phyloP scores from a whole-genome alignment of 2,329 filamentous ascomycete genomes.

The Ramularia endophylla region DNA sequence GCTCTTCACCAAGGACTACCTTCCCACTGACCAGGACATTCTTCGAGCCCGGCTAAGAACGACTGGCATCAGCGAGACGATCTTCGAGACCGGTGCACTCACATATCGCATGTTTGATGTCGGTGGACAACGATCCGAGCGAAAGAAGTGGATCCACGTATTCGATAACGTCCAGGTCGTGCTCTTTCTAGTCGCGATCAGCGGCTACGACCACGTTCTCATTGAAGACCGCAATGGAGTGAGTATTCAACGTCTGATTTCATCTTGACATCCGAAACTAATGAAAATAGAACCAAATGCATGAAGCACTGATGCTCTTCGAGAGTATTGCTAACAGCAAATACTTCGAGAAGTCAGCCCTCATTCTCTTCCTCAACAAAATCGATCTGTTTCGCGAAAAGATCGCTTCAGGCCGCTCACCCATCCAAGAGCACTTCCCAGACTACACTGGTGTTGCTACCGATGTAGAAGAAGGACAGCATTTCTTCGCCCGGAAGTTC shows the following conservation, averaged over 20 bases:
- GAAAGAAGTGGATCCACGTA: slow-evolving; percentile 97
- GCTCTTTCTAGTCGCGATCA: slow-evolving; percentile 90
- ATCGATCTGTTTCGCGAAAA: slow-evolving; percentile 49
- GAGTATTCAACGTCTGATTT: too few relatives aligned
- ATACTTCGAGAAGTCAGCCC: slow-evolving; percentile 46
- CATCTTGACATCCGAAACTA: slow-evolving; percentile 8
- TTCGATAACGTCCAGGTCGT: slow-evolving; percentile 92
- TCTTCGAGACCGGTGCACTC: slow-evolving; percentile 85
- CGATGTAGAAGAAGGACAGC: slow-evolving; percentile 43
- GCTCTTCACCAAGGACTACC: slow-evolving; percentile 62
- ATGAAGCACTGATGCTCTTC: slow-evolving; percentile 50
- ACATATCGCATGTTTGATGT: slow-evolving; percentile 98
- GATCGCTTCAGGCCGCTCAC: slow-evolving; percentile 40
- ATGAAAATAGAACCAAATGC: slow-evolving; percentile 47
- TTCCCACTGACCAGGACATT: slow-evolving; percentile 92
- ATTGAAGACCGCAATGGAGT: slow-evolving; percentile 96
- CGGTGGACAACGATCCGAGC: slow-evolving; percentile 83
- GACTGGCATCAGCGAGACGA: slow-evolving; percentile 91
- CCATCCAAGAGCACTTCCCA: slow-evolving; percentile 45
- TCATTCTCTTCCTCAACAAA: slow-evolving; percentile 51
- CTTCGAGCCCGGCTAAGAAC: slow-evolving; percentile 84
- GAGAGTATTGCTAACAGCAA: slow-evolving; percentile 49
- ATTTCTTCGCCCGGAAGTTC: slow-evolving; percentile 49
- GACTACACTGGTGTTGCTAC: slow-evolving; percentile 41
- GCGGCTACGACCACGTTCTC: slow-evolving; percentile 91